A percentile compares a stretch with the other conserved stretches of the same genome.
These are phyloP conservation scores for Aschersonia sp. DNA, from an alignment of 2,329 filamentous ascomycete genomes.

Conservation along the genomic window DNA sequence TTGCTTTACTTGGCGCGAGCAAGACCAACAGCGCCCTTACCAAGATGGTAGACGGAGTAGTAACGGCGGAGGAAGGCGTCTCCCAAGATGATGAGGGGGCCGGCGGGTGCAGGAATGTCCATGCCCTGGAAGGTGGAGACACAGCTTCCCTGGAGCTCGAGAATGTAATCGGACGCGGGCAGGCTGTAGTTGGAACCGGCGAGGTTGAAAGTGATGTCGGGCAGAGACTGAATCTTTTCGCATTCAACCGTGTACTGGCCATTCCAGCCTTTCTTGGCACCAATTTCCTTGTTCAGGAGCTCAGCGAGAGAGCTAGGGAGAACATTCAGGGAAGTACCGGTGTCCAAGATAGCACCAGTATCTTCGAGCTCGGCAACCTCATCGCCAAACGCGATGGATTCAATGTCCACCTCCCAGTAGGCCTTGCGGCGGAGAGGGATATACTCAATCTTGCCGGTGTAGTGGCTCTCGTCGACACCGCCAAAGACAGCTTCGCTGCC, in stretches of 20 bases:
- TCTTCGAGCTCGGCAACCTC: conserved; percentile 78
- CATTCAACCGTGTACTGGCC: conserved; percentile 95
- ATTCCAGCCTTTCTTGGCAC: conserved; percentile 94
- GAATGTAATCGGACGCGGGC: conserved; percentile 77
- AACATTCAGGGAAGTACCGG: conserved; percentile 92
- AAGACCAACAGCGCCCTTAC: conserved; percentile 75
- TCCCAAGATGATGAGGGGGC: conserved; percentile 87
- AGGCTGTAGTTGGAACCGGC: conserved; percentile 90
- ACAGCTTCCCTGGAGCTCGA: conserved; percentile 88
- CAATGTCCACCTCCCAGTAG: conserved; percentile 98
- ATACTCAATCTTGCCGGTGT: conserved; percentile 74
- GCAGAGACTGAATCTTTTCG: conserved; percentile 64
- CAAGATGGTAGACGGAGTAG: conserved; percentile 95
- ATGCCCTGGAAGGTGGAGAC: conserved; percentile 98
- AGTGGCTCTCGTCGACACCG: conserved; percentile 70
- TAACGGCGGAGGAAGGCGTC: conserved; percentile 73
- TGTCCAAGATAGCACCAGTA: conserved; percentile 95
- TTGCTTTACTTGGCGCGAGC: conserved; percentile 60
- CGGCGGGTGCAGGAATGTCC: conserved; percentile 76
- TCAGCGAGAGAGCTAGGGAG: conserved; percentile 84
- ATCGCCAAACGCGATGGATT: conserved; percentile 79
- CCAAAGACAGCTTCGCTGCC: conserved; percentile 84
- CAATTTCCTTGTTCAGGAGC: conserved; percentile 94
- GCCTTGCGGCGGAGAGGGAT: conserved; percentile 95
- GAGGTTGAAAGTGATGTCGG: conserved; percentile 83